Conservation (phyloP, 2,329 filamentous ascomycete species). For the Sporothrix schenckii region DNA sequence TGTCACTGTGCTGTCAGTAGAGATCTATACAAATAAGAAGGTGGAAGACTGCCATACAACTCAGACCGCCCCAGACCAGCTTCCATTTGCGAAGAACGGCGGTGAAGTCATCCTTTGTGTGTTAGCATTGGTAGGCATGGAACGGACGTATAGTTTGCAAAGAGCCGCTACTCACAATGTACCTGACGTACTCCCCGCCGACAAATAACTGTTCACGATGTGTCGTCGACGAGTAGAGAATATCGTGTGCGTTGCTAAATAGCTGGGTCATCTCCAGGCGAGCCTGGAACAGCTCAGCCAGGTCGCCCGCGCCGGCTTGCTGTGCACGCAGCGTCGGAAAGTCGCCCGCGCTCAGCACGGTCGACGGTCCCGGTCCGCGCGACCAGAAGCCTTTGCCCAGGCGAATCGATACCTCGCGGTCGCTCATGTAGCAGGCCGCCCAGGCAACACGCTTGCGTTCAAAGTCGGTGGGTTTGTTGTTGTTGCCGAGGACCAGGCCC, state of each 20-base stretch:
- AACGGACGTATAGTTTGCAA: too few relatives aligned
- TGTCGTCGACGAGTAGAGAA: conserved; percentile 71
- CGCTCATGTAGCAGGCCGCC: conserved; percentile 66
- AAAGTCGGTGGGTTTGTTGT: conserved; percentile 53
- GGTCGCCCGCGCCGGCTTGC: conserved; percentile 64
- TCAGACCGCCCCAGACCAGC: conserved; percentile 67
- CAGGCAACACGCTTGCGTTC: conserved; percentile 68
- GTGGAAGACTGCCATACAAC: conserved; percentile 51
- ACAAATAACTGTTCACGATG: conserved; percentile 71
- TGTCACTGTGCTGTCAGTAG: conserved; percentile 51
- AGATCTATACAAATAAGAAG: background rate
- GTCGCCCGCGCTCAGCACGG: conserved; percentile 65
- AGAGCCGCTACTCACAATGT: conserved; percentile 52
- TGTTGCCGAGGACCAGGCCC: conserved; percentile 61
- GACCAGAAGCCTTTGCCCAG: conserved; percentile 76
- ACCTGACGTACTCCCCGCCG: conserved; percentile 72
- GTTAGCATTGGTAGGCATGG: background rate
- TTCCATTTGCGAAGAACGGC: conserved; percentile 71
- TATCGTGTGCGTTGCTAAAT: conserved; percentile 73
- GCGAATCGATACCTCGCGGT: conserved; percentile 69
- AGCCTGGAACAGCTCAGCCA: conserved; percentile 70
- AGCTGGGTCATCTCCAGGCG: conserved; percentile 71
- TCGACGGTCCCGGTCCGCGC: conserved; percentile 68
- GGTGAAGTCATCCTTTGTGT: conserved; percentile 64
- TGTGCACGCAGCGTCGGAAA: conserved; percentile 67